A percentile compares a stretch with the other conserved stretches of the same genome.
Evolutionary conservation across 305 asterid genomes (phyloP).

Genomic region (Petunia hybrid): DNA sequence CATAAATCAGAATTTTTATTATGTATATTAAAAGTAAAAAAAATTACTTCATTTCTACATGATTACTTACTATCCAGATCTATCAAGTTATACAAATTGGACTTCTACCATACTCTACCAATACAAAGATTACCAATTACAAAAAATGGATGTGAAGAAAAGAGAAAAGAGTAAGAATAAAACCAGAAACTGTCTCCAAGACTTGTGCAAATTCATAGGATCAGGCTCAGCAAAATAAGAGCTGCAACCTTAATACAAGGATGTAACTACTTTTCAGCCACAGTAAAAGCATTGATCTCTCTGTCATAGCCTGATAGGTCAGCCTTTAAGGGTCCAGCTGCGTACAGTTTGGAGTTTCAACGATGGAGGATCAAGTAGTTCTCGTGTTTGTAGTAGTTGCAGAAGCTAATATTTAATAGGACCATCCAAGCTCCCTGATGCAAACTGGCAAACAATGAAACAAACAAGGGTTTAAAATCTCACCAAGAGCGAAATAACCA

Average conservation of each 20-base stretch:
- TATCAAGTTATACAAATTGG: neutral
- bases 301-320: neutral
- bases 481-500: neutral
- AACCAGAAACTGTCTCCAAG: neutral
- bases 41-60: neutral
- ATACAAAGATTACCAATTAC: neutral
- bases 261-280: neutral
- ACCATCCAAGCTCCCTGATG: slow-evolving; percentile 95
- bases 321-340: neutral
- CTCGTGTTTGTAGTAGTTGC: neutral
- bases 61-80: neutral
- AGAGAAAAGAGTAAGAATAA: neutral
- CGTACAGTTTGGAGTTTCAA: neutral
- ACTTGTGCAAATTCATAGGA: neutral
- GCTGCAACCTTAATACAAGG: slow-evolving; percentile 18
- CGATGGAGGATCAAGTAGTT: neutral
- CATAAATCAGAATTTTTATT: neutral
- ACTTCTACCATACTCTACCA: neutral
- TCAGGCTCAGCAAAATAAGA: slow-evolving; percentile 32
- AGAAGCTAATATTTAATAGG: slow-evolving; percentile 71
- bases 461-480: neutral
- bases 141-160: neutral
- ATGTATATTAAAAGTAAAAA: neutral
- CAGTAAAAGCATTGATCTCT: neutral
- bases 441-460: slow-evolving; percentile 59